Evolutionary conservation across 1,284 basidiomycete species (phyloP).

Genomic region (Cutaneotrichosporon sp.): DNA sequence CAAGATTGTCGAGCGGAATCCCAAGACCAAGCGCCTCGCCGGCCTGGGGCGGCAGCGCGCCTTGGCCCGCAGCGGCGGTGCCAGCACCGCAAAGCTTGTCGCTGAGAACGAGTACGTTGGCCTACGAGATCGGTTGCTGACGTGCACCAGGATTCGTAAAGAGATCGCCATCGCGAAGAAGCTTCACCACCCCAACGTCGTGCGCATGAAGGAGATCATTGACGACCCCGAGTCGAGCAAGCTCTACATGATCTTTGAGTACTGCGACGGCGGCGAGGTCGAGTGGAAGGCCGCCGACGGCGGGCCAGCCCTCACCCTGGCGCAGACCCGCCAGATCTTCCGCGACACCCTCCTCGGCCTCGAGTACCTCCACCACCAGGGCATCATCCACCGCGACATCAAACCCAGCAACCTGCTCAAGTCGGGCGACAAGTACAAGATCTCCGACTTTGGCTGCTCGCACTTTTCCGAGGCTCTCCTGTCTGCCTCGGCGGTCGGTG

Average conservation of each 20-base stretch:
- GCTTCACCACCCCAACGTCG: conserved; percentile 86
- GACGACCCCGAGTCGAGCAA: conserved; percentile 87
- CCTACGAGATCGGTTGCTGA: conserved; percentile 23
- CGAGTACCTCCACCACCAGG: conserved; percentile 93
- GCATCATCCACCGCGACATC: conserved; percentile 99
- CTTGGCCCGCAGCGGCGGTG: conserved; percentile 38
- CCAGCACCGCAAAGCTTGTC: conserved; percentile 58
- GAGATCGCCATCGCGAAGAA: conserved; percentile 99
- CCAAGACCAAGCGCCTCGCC: conserved; percentile 64
- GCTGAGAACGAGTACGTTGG: conserved; percentile 47
- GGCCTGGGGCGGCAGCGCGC: conserved; percentile 52
- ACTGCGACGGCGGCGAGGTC: conserved; percentile 90
- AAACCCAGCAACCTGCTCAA: conserved; percentile 97
- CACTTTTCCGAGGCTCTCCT: conserved; percentile 87
- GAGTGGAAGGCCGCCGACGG: conserved; percentile 73
- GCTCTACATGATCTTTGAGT: conserved; percentile 97
- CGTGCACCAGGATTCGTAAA: conserved; percentile 59
- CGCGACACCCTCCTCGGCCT: conserved; percentile 91
- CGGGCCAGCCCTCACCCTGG: conserved; percentile 72
- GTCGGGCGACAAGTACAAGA: conserved; percentile 86
- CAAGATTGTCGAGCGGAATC: conserved; percentile 72
- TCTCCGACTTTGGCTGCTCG: conserved; percentile 97
- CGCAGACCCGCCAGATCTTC: conserved; percentile 81
- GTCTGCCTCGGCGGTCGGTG: conserved; percentile 58
- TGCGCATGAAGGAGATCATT: conserved; percentile 90